Conservation (phyloP, 306 rosid genomes). For the Cicer yamashitae region DNA sequence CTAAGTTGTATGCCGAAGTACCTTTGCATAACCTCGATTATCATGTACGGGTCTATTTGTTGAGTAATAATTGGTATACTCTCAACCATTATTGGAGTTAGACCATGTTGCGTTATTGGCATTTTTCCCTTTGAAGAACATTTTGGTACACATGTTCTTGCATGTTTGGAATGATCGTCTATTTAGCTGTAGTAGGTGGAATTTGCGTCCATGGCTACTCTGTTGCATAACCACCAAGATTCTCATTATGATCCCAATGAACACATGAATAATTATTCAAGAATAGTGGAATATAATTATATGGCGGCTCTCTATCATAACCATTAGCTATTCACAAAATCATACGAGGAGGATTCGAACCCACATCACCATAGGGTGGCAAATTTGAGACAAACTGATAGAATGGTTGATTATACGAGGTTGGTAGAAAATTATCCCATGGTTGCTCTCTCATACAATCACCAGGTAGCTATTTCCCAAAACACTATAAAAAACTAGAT, state of each 20-base stretch:
- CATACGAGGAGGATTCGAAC: background rate
- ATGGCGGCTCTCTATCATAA: background rate
- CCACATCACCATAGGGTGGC: background rate
- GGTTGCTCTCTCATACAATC: too few relatives aligned
- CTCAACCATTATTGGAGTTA: background rate
- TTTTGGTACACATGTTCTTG: background rate
- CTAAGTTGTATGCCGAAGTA: too few relatives aligned
- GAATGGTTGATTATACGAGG: too few relatives aligned
- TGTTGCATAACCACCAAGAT: background rate
- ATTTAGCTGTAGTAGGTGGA: background rate
- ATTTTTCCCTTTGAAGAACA: background rate
- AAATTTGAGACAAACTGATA: too few relatives aligned
- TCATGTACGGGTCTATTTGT: too few relatives aligned
- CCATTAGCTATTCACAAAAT: background rate
- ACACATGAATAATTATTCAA: background rate
- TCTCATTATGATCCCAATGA: background rate
- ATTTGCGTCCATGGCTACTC: background rate
- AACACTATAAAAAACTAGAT: too few relatives aligned
- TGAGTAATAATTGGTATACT: background rate
- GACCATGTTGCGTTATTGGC: background rate
- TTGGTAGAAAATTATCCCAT: too few relatives aligned
- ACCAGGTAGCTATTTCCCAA: too few relatives aligned
- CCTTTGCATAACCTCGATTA: too few relatives aligned
- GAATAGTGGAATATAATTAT: background rate
- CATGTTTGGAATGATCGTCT: background rate